Evolutionary conservation across 2,329 filamentous ascomycete species (phyloP).

Genomic region (Fusarium proliferatum): DNA sequence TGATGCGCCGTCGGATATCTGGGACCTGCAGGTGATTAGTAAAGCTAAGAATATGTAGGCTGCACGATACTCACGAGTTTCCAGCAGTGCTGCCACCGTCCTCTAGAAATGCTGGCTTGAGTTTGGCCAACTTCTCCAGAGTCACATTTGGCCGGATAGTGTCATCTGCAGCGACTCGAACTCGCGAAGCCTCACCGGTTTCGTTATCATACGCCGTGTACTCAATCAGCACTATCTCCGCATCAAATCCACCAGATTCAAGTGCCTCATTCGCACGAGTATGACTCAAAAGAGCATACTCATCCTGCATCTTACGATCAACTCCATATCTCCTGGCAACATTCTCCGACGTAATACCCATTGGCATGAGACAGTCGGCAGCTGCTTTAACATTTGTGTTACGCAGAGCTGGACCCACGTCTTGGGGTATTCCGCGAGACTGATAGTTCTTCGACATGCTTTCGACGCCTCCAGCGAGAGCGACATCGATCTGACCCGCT

Average conservation of each 20-base stretch:
- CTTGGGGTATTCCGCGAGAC: slow-evolving; percentile 79
- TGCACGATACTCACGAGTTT: slow-evolving; percentile 62
- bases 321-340: slow-evolving; percentile 82
- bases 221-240: slow-evolving; percentile 79
- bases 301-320: slow-evolving; percentile 79
- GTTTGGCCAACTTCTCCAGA: slow-evolving; percentile 73
- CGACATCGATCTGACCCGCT: slow-evolving; percentile 75
- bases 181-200: slow-evolving; percentile 63
- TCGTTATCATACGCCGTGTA: background rate
- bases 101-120: slow-evolving; percentile 85
- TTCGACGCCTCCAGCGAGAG: slow-evolving; percentile 90
- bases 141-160: slow-evolving; percentile 61
- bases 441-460: slow-evolving; percentile 95
- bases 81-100: slow-evolving; percentile 84
- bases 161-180: slow-evolving; percentile 70
- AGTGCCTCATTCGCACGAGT: slow-evolving; percentile 76
- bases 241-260: slow-evolving; percentile 73
- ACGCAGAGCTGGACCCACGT: slow-evolving; percentile 78
- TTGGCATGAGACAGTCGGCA: slow-evolving; percentile 89
- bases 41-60: accelerated
- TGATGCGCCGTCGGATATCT: slow-evolving; percentile 89
- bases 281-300: slow-evolving; percentile 80
- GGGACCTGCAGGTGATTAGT: slow-evolving; percentile 55
- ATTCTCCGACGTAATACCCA: slow-evolving; percentile 93
- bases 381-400: slow-evolving; percentile 74